phyloP scores from a whole-genome alignment of 1,284 basidiomycete species.

The Sporisorium graminicola region DNA sequence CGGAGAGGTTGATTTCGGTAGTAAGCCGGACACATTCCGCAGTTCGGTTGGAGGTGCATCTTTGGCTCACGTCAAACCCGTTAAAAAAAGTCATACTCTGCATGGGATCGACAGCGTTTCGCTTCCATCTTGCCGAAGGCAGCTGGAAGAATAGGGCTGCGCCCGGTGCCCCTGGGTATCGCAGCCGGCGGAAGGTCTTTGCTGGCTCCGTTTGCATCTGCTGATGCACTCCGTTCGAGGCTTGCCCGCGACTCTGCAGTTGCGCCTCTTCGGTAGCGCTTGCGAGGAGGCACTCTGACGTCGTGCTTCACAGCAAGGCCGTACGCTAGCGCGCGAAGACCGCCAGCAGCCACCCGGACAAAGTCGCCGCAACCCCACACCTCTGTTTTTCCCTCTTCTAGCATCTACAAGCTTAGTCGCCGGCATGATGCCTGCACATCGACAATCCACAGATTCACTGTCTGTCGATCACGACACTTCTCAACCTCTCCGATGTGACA shows the following conservation, averaged over 20 bases:
- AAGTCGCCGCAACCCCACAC: constrained; percentile 1
- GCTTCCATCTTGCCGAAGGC: background rate
- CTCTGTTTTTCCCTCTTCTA: background rate
- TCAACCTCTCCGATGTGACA: background rate
- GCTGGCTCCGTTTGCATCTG: background rate
- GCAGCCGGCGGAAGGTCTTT: background rate
- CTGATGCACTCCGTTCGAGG: background rate
- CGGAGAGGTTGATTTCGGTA: background rate
- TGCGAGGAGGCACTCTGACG: background rate
- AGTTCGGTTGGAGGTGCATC: constrained; percentile 13
- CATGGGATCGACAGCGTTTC: constrained; percentile 21
- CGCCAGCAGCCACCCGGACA: background rate
- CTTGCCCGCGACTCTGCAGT: constrained; percentile 2
- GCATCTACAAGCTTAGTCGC: background rate
- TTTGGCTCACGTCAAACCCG: constrained; percentile 14
- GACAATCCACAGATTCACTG: background rate
- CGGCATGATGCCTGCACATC: background rate
- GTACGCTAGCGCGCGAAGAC: background rate
- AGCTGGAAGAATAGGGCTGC: background rate
- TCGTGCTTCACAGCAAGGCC: background rate
- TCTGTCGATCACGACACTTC: background rate
- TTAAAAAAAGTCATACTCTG: background rate
- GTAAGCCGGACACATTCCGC: constrained; percentile 27
- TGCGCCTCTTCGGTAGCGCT: constrained; percentile 1
- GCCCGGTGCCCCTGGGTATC: background rate